These are phyloP conservation scores for Puccinia hordei DNA, from an alignment of 1,284 basidiomycete species.

Conservation along the genomic window DNA sequence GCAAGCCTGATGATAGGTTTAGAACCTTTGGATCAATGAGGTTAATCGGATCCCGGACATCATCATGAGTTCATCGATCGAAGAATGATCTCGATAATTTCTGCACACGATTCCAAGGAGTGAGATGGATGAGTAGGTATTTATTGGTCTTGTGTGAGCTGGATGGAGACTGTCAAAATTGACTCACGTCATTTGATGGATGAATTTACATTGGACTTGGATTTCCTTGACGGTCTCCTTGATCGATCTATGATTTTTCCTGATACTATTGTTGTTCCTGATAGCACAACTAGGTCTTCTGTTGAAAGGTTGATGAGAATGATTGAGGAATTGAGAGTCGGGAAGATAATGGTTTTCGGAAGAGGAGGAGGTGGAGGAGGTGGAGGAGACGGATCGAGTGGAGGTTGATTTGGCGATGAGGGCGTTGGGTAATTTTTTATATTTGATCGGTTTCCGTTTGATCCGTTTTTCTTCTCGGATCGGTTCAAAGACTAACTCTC, in stretches of 20 bases:
- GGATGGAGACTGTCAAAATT: neutral
- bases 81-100: conserved; percentile 20
- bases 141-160: too few species aligned
- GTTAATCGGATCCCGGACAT: conserved; percentile 17
- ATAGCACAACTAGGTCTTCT: conserved; percentile 4
- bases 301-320: neutral
- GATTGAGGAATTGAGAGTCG: too few species aligned
- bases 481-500: conserved; percentile 44
- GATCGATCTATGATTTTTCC: too few species aligned
- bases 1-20: neutral
- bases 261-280: neutral
- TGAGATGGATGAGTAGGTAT: too few species aligned
- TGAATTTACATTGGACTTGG: conserved; percentile 33
- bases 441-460: conserved; percentile 39
- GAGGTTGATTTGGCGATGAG: neutral
- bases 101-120: neutral
- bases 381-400: neutral
- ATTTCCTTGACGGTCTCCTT: conserved; percentile 1
- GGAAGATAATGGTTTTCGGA: too few species aligned
- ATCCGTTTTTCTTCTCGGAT: conserved; percentile 13
- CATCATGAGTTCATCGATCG: conserved; percentile 27
- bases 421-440: neutral
- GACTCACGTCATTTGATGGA: conserved; percentile 41
- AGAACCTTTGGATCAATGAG: conserved; percentile 16
- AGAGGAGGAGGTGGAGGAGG: neutral